These are phyloP conservation scores for Geotrichum aggregatum DNA, from an alignment of 1,139 yeast species.

Conservation along the genomic window DNA sequence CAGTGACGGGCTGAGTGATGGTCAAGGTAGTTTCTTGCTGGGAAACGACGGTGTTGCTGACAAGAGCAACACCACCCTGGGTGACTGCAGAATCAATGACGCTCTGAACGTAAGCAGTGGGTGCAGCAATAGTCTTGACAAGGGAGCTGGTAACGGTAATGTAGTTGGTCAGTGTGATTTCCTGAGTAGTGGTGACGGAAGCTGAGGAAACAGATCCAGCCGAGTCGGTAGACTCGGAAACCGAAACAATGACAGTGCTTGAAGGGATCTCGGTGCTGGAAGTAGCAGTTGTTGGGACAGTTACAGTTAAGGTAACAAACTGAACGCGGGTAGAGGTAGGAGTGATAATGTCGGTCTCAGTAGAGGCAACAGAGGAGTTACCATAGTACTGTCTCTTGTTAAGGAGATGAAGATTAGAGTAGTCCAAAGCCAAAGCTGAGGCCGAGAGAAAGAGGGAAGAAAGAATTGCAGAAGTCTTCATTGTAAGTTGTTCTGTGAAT, in stretches of 20 bases:
- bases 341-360: constrained; percentile 7
- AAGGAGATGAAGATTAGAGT: not conserved
- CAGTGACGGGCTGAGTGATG: constrained; percentile 13
- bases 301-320: constrained; percentile 5
- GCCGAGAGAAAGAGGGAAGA: constrained; percentile 6
- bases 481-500: not conserved
- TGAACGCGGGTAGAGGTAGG: constrained; percentile 2
- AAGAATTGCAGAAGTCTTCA: constrained; percentile 8
- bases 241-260: constrained; percentile 1
- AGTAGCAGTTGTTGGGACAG: constrained; percentile 8
- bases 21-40: constrained; percentile 10
- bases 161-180: constrained; percentile 10
- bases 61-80: constrained; percentile 14
- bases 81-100: constrained; percentile 11
- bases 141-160: constrained; percentile 7
- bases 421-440: constrained; percentile 5
- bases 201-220: not conserved
- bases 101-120: constrained; percentile 4
- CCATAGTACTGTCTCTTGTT: constrained; percentile 1
- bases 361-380: not conserved
- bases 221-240: constrained; percentile 1
- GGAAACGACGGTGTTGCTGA: constrained; percentile 9
- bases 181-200: constrained; percentile 1
- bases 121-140: constrained; percentile 7
- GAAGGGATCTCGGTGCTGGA: constrained; percentile 1